A percentile compares a stretch with the other conserved stretches of the same genome.
Evolutionary conservation across 2,329 filamentous ascomycete species (phyloP).

Genomic region (Stylonectria norvegica): DNA sequence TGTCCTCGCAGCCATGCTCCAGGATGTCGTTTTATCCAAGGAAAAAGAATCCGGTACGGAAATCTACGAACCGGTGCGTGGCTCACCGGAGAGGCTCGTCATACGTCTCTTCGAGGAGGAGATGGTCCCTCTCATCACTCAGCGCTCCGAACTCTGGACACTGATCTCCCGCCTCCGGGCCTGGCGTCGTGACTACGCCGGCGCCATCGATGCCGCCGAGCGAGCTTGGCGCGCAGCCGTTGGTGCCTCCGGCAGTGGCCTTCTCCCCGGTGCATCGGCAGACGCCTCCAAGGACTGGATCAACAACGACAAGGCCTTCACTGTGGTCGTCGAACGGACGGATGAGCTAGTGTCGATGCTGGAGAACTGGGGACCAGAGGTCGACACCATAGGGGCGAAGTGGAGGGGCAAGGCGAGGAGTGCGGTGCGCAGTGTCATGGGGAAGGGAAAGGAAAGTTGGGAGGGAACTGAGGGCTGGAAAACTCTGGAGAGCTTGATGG

Average conservation of each 20-base stretch:
- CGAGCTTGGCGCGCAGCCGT: conserved; percentile 80
- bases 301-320: conserved; percentile 63
- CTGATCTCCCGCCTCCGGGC: conserved; percentile 68
- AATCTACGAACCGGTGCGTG: conserved; percentile 44
- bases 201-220: conserved; percentile 79
- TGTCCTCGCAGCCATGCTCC: conserved; percentile 68
- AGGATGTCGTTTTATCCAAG: conserved; percentile 59
- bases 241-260: conserved; percentile 45
- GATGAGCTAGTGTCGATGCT: conserved; percentile 78
- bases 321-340: conserved; percentile 71
- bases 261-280: conserved; percentile 41
- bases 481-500: conserved; percentile 53
- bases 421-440: conserved; percentile 78
- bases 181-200: conserved; percentile 67
- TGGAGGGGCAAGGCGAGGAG: conserved; percentile 90
- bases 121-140: conserved; percentile 80
- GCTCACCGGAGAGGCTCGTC: conserved; percentile 60
- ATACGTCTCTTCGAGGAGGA: conserved; percentile 70
- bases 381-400: conserved; percentile 66
- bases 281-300: conserved; percentile 35
- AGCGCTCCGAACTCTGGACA: conserved; percentile 71
- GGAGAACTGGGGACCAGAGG: conserved; percentile 68
- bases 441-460: conserved; percentile 77
- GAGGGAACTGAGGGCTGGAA: conserved; percentile 71
- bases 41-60: conserved; percentile 29